phyloP scores from a whole-genome alignment of 306 rosid species.

The Prinsepia uniflora region DNA sequence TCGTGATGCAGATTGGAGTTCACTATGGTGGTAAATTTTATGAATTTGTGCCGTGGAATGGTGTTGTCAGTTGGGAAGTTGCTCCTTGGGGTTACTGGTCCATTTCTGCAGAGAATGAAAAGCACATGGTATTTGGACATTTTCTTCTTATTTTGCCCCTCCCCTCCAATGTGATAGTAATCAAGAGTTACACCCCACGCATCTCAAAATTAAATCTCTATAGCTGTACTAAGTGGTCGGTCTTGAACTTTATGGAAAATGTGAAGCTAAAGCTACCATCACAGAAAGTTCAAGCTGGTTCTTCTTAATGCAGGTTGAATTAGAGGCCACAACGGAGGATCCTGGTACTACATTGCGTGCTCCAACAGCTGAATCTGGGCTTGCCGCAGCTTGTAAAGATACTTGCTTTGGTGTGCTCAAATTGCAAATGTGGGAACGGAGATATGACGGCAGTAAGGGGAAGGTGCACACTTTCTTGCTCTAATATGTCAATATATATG shows the following conservation, averaged over 20 bases:
- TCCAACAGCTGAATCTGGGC: constrained; percentile 75
- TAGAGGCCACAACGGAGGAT: constrained; percentile 70
- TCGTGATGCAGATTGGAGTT: constrained; percentile 69
- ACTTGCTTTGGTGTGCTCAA: constrained; percentile 63
- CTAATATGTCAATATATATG: neutral
- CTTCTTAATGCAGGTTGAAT: constrained; percentile 53
- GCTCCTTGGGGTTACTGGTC: constrained; percentile 86
- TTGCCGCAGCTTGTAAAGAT: constrained; percentile 84
- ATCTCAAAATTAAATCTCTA: neutral
- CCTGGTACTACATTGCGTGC: constrained; percentile 80
- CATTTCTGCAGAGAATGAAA: constrained; percentile 66
- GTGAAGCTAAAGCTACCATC: constrained; percentile 6
- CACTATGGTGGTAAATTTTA: constrained; percentile 73
- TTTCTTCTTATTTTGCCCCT: constrained; percentile 1
- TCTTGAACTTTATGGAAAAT: neutral
- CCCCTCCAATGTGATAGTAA: neutral
- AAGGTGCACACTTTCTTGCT: constrained; percentile 43
- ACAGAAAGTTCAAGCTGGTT: neutral
- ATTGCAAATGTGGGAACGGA: constrained; percentile 75
- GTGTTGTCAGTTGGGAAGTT: constrained; percentile 73
- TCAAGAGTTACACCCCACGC: neutral
- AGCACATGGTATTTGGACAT: constrained; percentile 49
- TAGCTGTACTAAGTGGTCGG: neutral
- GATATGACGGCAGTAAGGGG: constrained; percentile 75
- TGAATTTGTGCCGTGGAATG: constrained; percentile 95